Evolutionary conservation across 2,329 filamentous ascomycete species (phyloP), one percentile per base, ranked within the genome.

Genomic region (Ceratocystis cacaofunesta): DNA sequence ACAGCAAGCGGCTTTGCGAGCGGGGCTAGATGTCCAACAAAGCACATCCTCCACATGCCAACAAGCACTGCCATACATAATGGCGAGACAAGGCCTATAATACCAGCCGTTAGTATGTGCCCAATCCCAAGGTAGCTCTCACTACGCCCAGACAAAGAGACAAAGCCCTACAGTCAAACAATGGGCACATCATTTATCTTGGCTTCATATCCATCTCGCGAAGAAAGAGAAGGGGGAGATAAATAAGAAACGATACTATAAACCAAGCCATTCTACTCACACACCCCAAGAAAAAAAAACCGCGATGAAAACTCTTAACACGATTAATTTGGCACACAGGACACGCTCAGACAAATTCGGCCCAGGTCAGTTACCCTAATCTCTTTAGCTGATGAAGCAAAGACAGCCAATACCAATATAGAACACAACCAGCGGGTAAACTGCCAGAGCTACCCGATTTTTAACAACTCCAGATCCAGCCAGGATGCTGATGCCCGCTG

Each of bases 401-500:
- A 99, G 82, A 74, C 91, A 96, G 64, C 92, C 92, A 70, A 99
- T 79, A 43, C 89, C 89, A 66, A 96, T 79, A 76, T 99, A 99
- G 76, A 97, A 99, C 61, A 97, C 88, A 73, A 96, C 88, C 64
- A 99, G 79, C 66, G 94, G 94, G 73, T 95, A 99, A 25, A 99
- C 91, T 19, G 94, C 94, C 72, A 99, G 86, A 28, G 87, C 90
- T 61, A 97, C 92, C 62, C 94, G 82, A 76, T 97, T 96, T 78
- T 92, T 92, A 69, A 99, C 87, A 57, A 99, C 92, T 12, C 94
- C 94, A 66, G 92, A 96, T 52, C 94, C 94, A 41, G 92, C 92
- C 64, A 99, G 79, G 70, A 99, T 97, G 76, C 92, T 97, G 62
- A 97, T 88, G 28, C 94, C 94, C 1, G 94, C 95, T 60, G 94